phyloP scores from a whole-genome alignment of 306 rosid species.

The peach (Prunus persica) region DNA sequence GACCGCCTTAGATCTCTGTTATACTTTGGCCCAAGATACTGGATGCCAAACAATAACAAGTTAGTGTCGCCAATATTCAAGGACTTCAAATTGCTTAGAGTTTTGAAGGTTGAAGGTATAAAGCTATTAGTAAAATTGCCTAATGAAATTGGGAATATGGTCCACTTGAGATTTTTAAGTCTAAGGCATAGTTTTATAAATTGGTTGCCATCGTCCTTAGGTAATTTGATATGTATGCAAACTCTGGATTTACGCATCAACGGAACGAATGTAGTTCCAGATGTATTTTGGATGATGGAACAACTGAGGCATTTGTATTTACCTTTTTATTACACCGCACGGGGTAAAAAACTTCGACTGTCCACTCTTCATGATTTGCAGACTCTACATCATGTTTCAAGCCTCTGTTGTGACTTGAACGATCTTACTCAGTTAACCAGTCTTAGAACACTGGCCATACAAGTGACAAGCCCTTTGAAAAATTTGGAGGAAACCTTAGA shows the following conservation, averaged over 20 bases:
- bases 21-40: too few relatives aligned
- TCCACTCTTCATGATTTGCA: constrained; percentile 35
- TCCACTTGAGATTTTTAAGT: neutral
- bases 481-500: neutral
- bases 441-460: constrained; percentile 15
- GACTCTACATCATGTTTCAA: constrained; percentile 39
- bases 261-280: neutral
- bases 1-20: too few relatives aligned
- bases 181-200: neutral
- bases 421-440: constrained; percentile 15
- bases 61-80: too few relatives aligned
- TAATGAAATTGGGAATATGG: too few relatives aligned
- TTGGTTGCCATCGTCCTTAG: neutral
- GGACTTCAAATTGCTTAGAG: too few relatives aligned
- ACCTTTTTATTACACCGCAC: constrained; percentile 22
- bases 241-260: neutral
- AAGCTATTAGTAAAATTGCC: too few relatives aligned
- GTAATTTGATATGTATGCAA: neutral
- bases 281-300: constrained; percentile 32
- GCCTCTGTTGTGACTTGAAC: constrained; percentile 32
- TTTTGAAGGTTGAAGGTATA: too few relatives aligned
- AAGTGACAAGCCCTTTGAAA: too few relatives aligned
- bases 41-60: too few relatives aligned
- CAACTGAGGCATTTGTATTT: constrained; percentile 56
- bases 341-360: constrained; percentile 16